A percentile compares a stretch with the other conserved stretches of the same genome.
Evolutionary conservation across 2,329 filamentous ascomycete species (phyloP).

Genomic region (Aspergillus versicolor): DNA sequence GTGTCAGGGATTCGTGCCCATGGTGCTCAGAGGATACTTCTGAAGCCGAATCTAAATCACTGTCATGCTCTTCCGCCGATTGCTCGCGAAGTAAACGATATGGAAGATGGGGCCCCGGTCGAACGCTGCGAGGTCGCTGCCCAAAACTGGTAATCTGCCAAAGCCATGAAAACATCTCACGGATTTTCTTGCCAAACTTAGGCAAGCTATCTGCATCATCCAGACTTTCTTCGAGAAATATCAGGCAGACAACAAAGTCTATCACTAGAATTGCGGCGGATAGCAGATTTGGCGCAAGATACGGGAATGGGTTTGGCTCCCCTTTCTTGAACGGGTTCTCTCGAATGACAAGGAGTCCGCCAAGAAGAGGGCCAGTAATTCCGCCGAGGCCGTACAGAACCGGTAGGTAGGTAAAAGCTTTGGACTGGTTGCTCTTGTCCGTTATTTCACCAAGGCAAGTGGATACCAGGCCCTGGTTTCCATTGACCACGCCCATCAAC

Average conservation of each 20-base stretch:
- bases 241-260: slow-evolving; percentile 70
- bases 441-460: slow-evolving; percentile 95
- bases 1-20: slow-evolving; percentile 51
- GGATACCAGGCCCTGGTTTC: slow-evolving; percentile 90
- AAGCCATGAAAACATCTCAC: slow-evolving; percentile 63
- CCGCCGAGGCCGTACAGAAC: slow-evolving; percentile 94
- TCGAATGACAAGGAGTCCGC: slow-evolving; percentile 74
- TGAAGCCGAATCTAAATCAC: slow-evolving; percentile 46
- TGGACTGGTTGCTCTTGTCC: slow-evolving; percentile 89
- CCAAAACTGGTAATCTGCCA: slow-evolving; percentile 66
- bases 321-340: slow-evolving; percentile 56
- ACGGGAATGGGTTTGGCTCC: slow-evolving; percentile 67
- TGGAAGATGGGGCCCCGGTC: slow-evolving; percentile 29
- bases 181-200: slow-evolving; percentile 58
- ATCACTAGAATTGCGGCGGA: slow-evolving; percentile 69
- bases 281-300: slow-evolving; percentile 79
- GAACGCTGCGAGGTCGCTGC: slow-evolving; percentile 59
- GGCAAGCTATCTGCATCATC: slow-evolving; percentile 65
- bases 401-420: slow-evolving; percentile 89
- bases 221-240: slow-evolving; percentile 85
- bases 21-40: slow-evolving; percentile 38
- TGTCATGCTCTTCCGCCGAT: slow-evolving; percentile 38
- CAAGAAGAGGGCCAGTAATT: slow-evolving; percentile 89
- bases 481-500: slow-evolving; percentile 89
- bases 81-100: slow-evolving; percentile 30